Percentiles rank a stretch among this genome's conserved stretches.
Conservation (phyloP, 257 asterid genomes). For the Scutellaria minor region DNA sequence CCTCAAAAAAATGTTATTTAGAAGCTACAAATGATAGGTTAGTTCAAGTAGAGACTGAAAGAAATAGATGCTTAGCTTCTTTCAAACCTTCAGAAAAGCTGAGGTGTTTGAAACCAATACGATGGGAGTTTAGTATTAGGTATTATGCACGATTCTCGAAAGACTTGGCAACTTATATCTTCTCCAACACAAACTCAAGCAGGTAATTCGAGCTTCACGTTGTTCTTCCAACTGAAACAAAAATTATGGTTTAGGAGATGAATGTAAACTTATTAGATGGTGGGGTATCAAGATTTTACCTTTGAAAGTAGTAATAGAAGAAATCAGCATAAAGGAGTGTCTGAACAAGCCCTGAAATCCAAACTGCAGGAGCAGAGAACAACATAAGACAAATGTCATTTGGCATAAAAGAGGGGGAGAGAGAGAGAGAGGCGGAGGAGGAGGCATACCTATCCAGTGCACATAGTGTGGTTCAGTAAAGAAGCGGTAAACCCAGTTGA, state of each 20-base stretch:
- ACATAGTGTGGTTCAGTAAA: conserved; percentile 82
- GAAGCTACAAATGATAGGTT: background rate
- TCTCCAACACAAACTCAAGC: conserved; percentile 49
- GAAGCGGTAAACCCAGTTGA: conserved; percentile 94
- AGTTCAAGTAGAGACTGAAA: background rate
- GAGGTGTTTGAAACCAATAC: background rate
- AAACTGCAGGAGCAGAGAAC: conserved; percentile 53
- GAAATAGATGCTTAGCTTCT: conserved; percentile 10
- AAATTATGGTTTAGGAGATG: background rate
- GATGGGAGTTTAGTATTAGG: background rate
- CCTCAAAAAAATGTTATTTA: background rate
- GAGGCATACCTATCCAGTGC: conserved; percentile 76
- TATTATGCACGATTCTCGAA: conserved; percentile 11
- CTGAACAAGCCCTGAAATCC: conserved; percentile 78
- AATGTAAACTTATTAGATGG: background rate
- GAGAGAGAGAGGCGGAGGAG: conserved; percentile 29
- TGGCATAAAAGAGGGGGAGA: background rate
- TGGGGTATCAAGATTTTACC: conserved; percentile 39
- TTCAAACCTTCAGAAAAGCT: background rate
- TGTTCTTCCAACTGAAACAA: conserved; percentile 75
- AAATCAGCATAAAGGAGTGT: conserved; percentile 87
- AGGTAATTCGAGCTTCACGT: conserved; percentile 68
- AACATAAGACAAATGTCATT: background rate
- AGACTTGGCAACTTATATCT: conserved; percentile 7
- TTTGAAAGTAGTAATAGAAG: conserved; percentile 90